These are phyloP conservation scores for Xylariaceae sp. DNA, from an alignment of 2,329 filamentous ascomycete genomes.

Conservation along the genomic window DNA sequence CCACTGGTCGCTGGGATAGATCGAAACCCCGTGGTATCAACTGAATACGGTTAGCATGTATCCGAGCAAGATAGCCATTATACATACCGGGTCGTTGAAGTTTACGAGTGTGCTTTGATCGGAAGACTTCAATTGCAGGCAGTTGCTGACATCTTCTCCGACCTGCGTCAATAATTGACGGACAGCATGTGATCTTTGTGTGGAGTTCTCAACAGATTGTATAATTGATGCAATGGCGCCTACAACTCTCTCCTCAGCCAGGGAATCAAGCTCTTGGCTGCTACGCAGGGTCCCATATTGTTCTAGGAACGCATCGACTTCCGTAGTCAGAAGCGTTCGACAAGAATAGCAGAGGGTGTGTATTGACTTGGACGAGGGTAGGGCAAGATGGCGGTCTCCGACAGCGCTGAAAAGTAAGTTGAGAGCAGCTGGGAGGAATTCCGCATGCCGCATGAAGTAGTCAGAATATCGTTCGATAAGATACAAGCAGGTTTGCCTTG, in stretches of 20 bases:
- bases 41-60: constrained; percentile 14
- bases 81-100: constrained; percentile 22
- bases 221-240: constrained; percentile 72
- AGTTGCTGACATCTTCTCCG: constrained; percentile 53
- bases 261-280: constrained; percentile 57
- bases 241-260: constrained; percentile 69
- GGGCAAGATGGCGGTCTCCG: constrained; percentile 55
- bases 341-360: constrained; percentile 72
- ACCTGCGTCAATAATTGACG: constrained; percentile 58
- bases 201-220: constrained; percentile 62
- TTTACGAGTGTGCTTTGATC: constrained; percentile 19
- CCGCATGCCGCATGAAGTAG: constrained; percentile 69
- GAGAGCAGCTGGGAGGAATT: constrained; percentile 64
- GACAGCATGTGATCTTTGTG: constrained; percentile 49
- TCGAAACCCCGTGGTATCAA: constrained; percentile 27
- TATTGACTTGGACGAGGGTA: constrained; percentile 71
- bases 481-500: constrained; percentile 64
- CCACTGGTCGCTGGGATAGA: constrained; percentile 17
- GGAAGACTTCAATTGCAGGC: constrained; percentile 31
- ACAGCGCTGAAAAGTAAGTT: constrained; percentile 72
- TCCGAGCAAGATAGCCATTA: constrained; percentile 9
- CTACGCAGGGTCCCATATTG: constrained; percentile 66
- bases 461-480: constrained; percentile 69
- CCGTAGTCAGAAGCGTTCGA: constrained; percentile 60
- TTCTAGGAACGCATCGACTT: constrained; percentile 64